Conservation (phyloP, 2,329 filamentous ascomycete genomes). For the Sclerotinia nivalis region DNA sequence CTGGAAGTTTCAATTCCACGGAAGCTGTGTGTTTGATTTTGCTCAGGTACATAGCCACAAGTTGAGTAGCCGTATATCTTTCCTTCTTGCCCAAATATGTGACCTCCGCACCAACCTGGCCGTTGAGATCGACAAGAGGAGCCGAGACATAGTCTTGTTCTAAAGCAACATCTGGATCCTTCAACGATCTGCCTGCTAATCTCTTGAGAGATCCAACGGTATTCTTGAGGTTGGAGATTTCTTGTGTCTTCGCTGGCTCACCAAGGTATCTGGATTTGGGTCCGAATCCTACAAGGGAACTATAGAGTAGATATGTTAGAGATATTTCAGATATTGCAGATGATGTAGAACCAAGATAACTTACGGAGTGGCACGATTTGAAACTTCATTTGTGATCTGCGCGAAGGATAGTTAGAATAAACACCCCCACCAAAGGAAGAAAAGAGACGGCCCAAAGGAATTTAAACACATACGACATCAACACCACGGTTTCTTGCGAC, state of each 20-base stretch:
- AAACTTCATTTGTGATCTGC: slow-evolving; percentile 98
- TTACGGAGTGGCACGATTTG: slow-evolving; percentile 96
- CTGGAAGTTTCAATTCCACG: slow-evolving; percentile 84
- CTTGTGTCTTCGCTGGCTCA: slow-evolving; percentile 95
- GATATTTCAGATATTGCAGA: not conserved
- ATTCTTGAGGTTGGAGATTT: slow-evolving; percentile 99
- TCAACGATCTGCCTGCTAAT: slow-evolving; percentile 81
- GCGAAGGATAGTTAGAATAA: slow-evolving; percentile 37
- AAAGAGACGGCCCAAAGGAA: not conserved
- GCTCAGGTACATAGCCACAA: slow-evolving; percentile 92
- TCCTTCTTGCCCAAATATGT: slow-evolving; percentile 93
- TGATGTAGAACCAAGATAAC: slow-evolving; percentile 46
- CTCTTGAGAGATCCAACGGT: slow-evolving; percentile 92
- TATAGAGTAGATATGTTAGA: slow-evolving; percentile 44
- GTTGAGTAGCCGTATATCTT: slow-evolving; percentile 90
- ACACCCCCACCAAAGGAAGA: slow-evolving; percentile 23
- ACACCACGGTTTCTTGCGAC: slow-evolving; percentile 98
- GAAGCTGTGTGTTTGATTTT: slow-evolving; percentile 90
- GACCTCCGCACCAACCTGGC: slow-evolving; percentile 93
- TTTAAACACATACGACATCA: slow-evolving; percentile 80
- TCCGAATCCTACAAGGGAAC: slow-evolving; percentile 91
- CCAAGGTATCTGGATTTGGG: slow-evolving; percentile 92
- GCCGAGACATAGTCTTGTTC: slow-evolving; percentile 92
- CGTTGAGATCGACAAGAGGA: slow-evolving; percentile 83
- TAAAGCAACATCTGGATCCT: slow-evolving; percentile 87